phyloP scores from a whole-genome alignment of 495 filamentous ascomycete species.

The Tetracladium setigerum region DNA sequence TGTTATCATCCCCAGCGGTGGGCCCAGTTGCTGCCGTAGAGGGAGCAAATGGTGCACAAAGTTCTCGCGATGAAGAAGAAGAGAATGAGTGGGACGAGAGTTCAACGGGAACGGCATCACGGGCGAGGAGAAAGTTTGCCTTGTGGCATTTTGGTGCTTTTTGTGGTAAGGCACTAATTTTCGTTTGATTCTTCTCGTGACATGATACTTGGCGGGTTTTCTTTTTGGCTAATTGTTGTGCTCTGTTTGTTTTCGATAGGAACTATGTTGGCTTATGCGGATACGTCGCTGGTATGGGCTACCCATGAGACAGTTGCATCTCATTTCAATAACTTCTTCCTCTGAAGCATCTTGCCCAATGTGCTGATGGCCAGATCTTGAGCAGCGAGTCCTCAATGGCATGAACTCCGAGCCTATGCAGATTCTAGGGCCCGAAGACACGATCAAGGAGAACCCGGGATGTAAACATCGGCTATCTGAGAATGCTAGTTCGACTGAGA shows the following conservation, averaged over 20 bases:
- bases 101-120: background rate
- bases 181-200: background rate
- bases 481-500: too few relatives aligned
- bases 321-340: constrained; percentile 16
- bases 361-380: too few relatives aligned
- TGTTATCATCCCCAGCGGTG: constrained; percentile 2
- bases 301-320: constrained; percentile 30
- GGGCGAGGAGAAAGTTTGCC: constrained; percentile 3
- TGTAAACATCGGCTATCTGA: too few relatives aligned
- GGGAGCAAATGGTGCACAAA: too few relatives aligned
- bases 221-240: background rate
- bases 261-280: constrained; percentile 27
- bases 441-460: too few relatives aligned
- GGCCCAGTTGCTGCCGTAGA: background rate
- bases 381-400: too few relatives aligned
- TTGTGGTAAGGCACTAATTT: constrained; percentile 4
- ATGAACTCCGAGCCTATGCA: too few relatives aligned
- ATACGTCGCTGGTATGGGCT: constrained; percentile 28
- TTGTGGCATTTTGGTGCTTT: constrained; percentile 10
- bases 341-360: too few relatives aligned
- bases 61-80: background rate
- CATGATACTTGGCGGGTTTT: background rate
- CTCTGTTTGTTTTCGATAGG: constrained; percentile 10
- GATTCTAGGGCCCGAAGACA: too few relatives aligned
- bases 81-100: constrained; percentile 1